Evolutionary conservation across 306 rosid species (phyloP).

Genomic region (Gastrolobium villosum): DNA sequence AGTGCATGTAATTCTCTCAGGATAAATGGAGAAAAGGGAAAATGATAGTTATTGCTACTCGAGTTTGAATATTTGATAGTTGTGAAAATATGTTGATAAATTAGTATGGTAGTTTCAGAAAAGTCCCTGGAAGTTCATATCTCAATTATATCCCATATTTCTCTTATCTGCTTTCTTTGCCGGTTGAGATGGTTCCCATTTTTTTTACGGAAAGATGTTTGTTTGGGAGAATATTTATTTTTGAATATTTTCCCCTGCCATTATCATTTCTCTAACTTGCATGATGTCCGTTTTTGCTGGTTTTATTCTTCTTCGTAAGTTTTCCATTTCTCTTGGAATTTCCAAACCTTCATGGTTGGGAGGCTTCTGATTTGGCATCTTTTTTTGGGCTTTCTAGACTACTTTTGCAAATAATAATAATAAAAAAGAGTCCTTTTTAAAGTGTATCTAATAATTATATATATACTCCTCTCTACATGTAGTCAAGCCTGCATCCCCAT

Average conservation of each 20-base stretch:
- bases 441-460: constrained; percentile 1
- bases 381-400: constrained; percentile 30
- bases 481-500: constrained; percentile 8
- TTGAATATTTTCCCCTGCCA: not conserved
- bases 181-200: not conserved
- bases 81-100: constrained; percentile 11
- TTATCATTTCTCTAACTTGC: not conserved
- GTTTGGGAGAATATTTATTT: not conserved
- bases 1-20: not conserved
- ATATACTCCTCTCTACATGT: not conserved
- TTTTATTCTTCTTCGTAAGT: not conserved
- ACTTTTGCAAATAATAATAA: not conserved
- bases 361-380: constrained; percentile 30
- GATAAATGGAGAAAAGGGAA: not conserved
- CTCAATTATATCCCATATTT: not conserved
- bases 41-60: not conserved
- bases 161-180: not conserved
- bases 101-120: not conserved
- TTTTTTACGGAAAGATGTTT: not conserved
- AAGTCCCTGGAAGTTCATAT: constrained; percentile 8
- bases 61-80: constrained; percentile 3
- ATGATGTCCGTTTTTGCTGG: not conserved
- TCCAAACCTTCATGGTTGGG: not conserved
- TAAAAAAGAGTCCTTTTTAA: not conserved
- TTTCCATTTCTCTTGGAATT: not conserved